Base-by-base conservation (phyloP, 345 rosid species). In the Salix dunnii region DNA sequence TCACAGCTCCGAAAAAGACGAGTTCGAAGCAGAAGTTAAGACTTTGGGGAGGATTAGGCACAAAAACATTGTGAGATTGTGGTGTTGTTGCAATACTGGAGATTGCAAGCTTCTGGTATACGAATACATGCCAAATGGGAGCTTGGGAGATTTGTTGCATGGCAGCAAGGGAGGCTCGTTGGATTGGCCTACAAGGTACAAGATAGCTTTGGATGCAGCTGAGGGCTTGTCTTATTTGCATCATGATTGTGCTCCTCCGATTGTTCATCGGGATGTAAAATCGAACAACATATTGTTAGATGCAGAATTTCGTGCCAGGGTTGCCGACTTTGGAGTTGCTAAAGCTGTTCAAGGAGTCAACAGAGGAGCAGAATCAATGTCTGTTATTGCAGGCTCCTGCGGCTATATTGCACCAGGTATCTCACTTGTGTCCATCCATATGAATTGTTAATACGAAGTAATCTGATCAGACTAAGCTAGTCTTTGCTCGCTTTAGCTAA, bases 361-460 rank as follows among this genome's bases (percentile, higher is more conserved):
- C 68, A 85, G 86, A 69, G 84, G 89, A 18, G 87, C 81, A 6
- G 91, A 89, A 70, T 83, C 91, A 72, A 93, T 93, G 98, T 96
- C 99, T 33, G 91, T 84, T 10, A 85, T 96, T 35, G 94, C 96
- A 0, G 99, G 99, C 76, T 93, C 98, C 27, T 93, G 90, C 33
- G 97, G 98, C 67, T 95, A 95, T 78, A 93, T 95, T 82, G 98
- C 99, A 78, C 98, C 99, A 88, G 98, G 98, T 96, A 82, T 40
- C 64, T 62, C 18, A 72, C 28, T 75, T 28, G 17, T 38, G 16
- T 51, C 62, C 25, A 0, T 51, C 62, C 25, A 0, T 1, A 1
- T 9, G 62, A 11, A 23, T 23, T n/a, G 28, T 23, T n/a, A 1
- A 4, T 14, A 14, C 14, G 51, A 13, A 46, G 5, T 46, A 3